Evolutionary conservation across 495 filamentous ascomycete species (phyloP).

Genomic region (Lophium mytilinum): DNA sequence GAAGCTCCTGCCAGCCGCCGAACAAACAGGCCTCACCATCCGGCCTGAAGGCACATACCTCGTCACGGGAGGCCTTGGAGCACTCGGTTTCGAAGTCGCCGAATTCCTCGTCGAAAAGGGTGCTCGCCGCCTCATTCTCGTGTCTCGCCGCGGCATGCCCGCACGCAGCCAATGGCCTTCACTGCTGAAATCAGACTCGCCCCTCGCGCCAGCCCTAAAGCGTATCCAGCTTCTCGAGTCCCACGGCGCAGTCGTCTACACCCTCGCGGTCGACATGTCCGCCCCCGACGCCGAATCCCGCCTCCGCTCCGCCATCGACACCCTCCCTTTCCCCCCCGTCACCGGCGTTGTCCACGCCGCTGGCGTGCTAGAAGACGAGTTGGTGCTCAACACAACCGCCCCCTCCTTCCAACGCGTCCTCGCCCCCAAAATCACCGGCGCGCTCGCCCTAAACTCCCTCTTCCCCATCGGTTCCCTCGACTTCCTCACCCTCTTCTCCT

Average conservation of each 20-base stretch:
- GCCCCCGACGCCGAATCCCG: conserved; percentile 7
- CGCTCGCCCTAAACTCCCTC: conserved; percentile 32
- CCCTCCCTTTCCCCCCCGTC: conserved; percentile 30
- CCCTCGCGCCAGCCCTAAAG: neutral
- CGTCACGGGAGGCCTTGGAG: conserved; percentile 41
- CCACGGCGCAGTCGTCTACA: conserved; percentile 27
- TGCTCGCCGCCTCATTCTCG: conserved; percentile 36
- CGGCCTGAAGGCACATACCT: conserved; percentile 40
- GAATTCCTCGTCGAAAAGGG: conserved; percentile 35
- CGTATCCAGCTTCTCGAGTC: conserved; percentile 29
- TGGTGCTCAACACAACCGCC: conserved; percentile 32
- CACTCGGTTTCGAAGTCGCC: conserved; percentile 36
- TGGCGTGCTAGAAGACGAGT: conserved; percentile 38
- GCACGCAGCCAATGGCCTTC: conserved; percentile 25
- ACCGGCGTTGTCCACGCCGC: conserved; percentile 44
- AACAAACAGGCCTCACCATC: conserved; percentile 16
- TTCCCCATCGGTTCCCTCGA: conserved; percentile 31
- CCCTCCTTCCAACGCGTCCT: conserved; percentile 34
- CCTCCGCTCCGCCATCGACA: conserved; percentile 21
- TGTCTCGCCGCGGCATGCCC: conserved; percentile 36
- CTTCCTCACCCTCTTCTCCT: conserved; percentile 38
- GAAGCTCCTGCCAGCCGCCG: neutral
- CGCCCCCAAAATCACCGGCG: conserved; percentile 38
- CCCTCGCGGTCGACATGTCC: conserved; percentile 28
- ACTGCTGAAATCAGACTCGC: neutral